Conservation (phyloP, 1,284 basidiomycete genomes). For the Sanguinoderma infundibulare region DNA sequence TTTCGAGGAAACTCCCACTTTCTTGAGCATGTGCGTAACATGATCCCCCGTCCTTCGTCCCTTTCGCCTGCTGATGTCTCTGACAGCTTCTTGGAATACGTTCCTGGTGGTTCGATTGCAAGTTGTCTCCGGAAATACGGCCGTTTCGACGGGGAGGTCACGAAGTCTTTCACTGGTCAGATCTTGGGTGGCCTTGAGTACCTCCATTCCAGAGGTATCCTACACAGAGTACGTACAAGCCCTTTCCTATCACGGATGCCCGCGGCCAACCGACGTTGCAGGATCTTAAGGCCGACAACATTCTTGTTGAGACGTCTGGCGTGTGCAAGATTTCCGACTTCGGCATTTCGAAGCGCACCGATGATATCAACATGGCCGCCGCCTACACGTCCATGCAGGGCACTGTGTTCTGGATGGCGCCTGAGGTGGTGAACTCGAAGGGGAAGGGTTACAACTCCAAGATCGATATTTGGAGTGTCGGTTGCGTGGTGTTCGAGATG, state of each 20-base stretch:
- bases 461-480: slow-evolving; percentile 98
- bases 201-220: slow-evolving; percentile 89
- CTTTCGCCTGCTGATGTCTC: not conserved
- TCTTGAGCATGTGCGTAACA: slow-evolving; percentile 86
- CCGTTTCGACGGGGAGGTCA: slow-evolving; percentile 91
- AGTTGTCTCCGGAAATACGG: slow-evolving; percentile 92
- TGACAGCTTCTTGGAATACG: slow-evolving; percentile 93
- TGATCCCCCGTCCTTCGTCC: not conserved
- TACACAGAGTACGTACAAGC: slow-evolving; percentile 75
- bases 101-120: slow-evolving; percentile 96
- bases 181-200: slow-evolving; percentile 94
- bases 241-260: not conserved
- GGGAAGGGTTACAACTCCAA: slow-evolving; percentile 93
- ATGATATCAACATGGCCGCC: slow-evolving; percentile 85
- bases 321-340: slow-evolving; percentile 99
- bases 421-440: slow-evolving; percentile 89
- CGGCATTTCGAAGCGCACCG: slow-evolving; percentile 91
- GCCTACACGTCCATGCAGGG: slow-evolving; percentile 93
- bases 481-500: slow-evolving; percentile 98
- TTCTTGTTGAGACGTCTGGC: slow-evolving; percentile 92
- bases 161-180: slow-evolving; percentile 92
- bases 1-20: slow-evolving; percentile 91
- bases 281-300: slow-evolving; percentile 99
- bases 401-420: slow-evolving; percentile 99
- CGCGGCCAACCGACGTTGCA: slow-evolving; percentile 35